Base-by-base conservation (phyloP, 306 rosid species). In the Citrullus amarus region DNA sequence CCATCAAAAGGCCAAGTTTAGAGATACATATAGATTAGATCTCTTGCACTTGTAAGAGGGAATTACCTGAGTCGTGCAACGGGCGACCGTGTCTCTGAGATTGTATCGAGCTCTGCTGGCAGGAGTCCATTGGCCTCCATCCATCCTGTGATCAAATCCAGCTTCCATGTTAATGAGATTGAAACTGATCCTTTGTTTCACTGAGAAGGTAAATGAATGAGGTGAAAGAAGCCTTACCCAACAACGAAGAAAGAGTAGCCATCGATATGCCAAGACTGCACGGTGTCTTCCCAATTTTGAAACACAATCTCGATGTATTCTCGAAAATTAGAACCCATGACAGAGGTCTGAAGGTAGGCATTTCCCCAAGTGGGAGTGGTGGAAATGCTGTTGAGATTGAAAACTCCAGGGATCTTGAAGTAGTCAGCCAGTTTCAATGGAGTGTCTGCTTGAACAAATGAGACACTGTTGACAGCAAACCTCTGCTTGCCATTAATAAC, bases 181-280 rank as follows among this genome's bases (percentile, higher is more conserved):
- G 16, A 51, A 73, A 73, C 44, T 15, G 61, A 73, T 28, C 32
- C 9, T 73, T 73, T 16, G 25, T 8, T 73, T 73, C 20, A 46
- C 50, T 34, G 38, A 56, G 4, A 48, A 36, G 18, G 25, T 20
- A 17, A 48, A 55, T n/a, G 0, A 12, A 2, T 5, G 25, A 71
- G 9, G 16, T 3, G 58, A 77, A 28, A 30, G 8, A 11, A 78
- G 75, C 76, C 91, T 84, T 86, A 94, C 98, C 98, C 98, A 15
- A 89, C 89, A 43, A 94, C 97, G 30, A 89, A 94, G 91, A 94
- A 94, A 17, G 98, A 87, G 76, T 92, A 83, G 25, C 98, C 98
- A 34, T 89, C 86, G 50, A 92, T 95, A 76, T 95, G 98, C 98
- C 98, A 95, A 74, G 97, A 92, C 80, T 95, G 98, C 62, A 95